These are phyloP conservation scores for Pseudogymnoascus sp. DNA, from an alignment of 2,329 filamentous ascomycete genomes.

Conservation along the genomic window DNA sequence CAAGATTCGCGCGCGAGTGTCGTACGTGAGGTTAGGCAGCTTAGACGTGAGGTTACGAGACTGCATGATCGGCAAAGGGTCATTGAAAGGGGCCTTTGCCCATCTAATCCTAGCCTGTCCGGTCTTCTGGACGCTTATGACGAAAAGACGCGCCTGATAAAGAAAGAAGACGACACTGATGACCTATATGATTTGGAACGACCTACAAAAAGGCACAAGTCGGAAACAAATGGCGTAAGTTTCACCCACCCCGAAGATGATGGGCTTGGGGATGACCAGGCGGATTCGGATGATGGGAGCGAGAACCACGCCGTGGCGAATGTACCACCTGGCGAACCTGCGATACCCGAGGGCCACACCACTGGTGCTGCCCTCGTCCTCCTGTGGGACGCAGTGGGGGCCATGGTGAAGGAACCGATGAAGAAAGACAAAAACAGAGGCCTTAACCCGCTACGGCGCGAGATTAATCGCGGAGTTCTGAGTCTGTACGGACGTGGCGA, in stretches of 20 bases:
- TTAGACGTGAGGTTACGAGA: not conserved
- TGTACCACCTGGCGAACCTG: constrained; percentile 53
- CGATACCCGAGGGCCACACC: constrained; percentile 79
- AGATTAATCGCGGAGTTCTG: constrained; percentile 67
- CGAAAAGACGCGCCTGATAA: not conserved
- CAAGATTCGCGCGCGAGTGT: not conserved
- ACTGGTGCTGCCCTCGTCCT: constrained; percentile 82
- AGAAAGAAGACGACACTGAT: not conserved
- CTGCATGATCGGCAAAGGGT: not conserved
- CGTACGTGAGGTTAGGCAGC: not conserved
- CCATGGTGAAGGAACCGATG: constrained; percentile 50
- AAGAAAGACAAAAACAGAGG: constrained; percentile 46
- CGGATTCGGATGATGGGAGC: constrained; percentile 35
- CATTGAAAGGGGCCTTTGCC: not conserved
- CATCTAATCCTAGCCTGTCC: not conserved
- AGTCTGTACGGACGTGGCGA: constrained; percentile 71
- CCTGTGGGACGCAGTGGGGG: constrained; percentile 61
- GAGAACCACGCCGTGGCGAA: constrained; percentile 24
- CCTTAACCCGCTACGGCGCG: constrained; percentile 70
- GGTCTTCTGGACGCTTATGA: not conserved
- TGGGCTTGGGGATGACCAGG: constrained; percentile 10
- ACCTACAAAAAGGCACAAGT: not conserved
- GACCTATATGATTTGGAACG: not conserved
- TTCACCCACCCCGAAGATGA: constrained; percentile 12
- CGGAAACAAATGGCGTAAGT: not conserved